Base-by-base conservation (phyloP, 306 rosid species). In the Elaeagnus macrophylla region DNA sequence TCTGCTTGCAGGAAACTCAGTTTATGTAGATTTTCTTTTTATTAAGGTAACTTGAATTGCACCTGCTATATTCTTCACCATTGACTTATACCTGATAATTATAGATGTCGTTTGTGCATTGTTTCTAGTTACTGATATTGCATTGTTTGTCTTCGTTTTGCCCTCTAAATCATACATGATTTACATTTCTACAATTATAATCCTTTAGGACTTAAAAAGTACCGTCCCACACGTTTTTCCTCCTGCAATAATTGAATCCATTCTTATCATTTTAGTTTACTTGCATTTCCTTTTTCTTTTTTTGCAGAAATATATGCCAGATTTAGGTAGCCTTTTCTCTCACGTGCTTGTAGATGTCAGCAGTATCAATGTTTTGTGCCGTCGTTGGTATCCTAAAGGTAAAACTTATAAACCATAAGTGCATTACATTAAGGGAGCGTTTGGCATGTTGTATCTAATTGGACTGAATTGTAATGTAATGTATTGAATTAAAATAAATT, bases 281-380 rank as follows among this genome's bases (percentile, higher is more conserved):
- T 43, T 54, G 51, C 11, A 25, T 57, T 8, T 51, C 58, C n/a
- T n/a, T 56, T 56, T 7, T 25, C 35, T 1, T 46, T 59, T 58
- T 66, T 66, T 41, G 70, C 95, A 91, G 99, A 91, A 91, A 80
- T 84, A 87, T 73, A 86, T 91, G 99, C 96, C 96, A 42, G 91
- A 84, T 49, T 78, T 91, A 77, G 95, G 95, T 37, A 72, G 74
- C 57, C 86, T 87, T 69, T 91, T 91, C 80, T 67, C 99, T 56
- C 99, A 91, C 48, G 97, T 91, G 52, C 61, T 91, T 49, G 99
- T 91, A 39, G 99, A 91, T 64, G 99, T 91, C 68, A 91, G 99
- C 70, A 91, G 99, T 36, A 69, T 91, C 70, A 84, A 74, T 64
- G 89, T 87, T 58, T 79, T 91, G 15, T 91, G 89, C 73, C 37